Evolutionary conservation across 1,284 basidiomycete genomes (phyloP), one percentile per base, ranked within the genome.

Genomic region (Ustilago tritici): DNA sequence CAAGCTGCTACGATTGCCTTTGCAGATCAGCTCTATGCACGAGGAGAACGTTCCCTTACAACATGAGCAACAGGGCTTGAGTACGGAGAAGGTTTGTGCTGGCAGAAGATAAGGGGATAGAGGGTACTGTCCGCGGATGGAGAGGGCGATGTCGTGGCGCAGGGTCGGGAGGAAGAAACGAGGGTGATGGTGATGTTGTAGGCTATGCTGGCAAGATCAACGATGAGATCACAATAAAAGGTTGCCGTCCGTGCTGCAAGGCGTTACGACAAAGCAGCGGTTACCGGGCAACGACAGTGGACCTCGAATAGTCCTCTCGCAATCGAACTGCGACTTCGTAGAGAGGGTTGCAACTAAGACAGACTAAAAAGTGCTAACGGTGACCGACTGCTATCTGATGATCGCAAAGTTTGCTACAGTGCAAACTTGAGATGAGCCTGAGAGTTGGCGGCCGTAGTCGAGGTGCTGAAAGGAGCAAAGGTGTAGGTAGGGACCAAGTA

Each of bases 161-260:
- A 50, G 31, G 28, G 23, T 31, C 49, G 28, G 49, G 49, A 14
- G 19, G 52, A 49, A 40, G 41, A 47, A 50, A 57, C 31, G 60
- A 53, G 31, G 43, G 56, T 52, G 53, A 46, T 47, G 62, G 28
- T 40, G 56, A 14, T 17, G 28, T 23, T 53, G 61, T 55, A 47
- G 68, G 68, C 62, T 65, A 70, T 70, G 68, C 41, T 47, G 3
- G 47, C 61, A 50, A 52, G 36, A 54, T 31, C 49, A 65, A 56
- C 58, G 47, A 65, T 58, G 68, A 65, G 61, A 70, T 65, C 67
- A 70, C 67, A 32, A 15, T 12, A 47, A 28, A 28, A 9, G 31
- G 36, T 36, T 47, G 47, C 36, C 19, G n/a, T 54, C 6, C 34
- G 6, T 56, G 34, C 53, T 56, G 54, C 61, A 63, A 28, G 14